These are phyloP conservation scores for Penicillium sp. DNA, from an alignment of 2,329 filamentous ascomycete species.

Conservation along the genomic window DNA sequence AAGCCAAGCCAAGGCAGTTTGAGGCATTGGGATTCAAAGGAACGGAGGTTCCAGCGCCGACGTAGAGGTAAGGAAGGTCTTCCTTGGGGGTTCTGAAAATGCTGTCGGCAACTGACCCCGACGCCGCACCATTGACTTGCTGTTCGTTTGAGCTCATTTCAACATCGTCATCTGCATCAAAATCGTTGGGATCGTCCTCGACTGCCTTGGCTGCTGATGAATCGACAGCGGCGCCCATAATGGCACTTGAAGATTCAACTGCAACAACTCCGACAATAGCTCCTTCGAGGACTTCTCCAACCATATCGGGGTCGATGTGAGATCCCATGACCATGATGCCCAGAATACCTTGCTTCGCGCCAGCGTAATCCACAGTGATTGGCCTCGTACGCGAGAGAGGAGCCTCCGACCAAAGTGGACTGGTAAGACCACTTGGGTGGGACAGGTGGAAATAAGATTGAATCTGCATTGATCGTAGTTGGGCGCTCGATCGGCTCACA, in stretches of 20 bases:
- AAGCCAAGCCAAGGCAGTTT: constrained; percentile 53
- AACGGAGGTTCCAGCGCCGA: constrained; percentile 43
- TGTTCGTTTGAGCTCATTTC: constrained; percentile 22
- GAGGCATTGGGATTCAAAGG: constrained; percentile 52
- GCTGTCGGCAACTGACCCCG: constrained; percentile 10
- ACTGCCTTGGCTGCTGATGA: background rate
- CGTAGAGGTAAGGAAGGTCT: constrained; percentile 55
- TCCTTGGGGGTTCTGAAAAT: constrained; percentile 47
- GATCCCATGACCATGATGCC: constrained; percentile 57
- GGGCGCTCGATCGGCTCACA: constrained; percentile 51
- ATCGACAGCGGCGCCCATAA: constrained; percentile 21
- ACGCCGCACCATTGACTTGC: background rate
- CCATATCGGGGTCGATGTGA: constrained; percentile 48
- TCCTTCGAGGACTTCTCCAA: constrained; percentile 57
- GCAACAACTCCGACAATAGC: constrained; percentile 57
- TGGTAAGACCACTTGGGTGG: constrained; percentile 28
- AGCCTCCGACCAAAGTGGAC: constrained; percentile 48
- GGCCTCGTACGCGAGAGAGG: constrained; percentile 51
- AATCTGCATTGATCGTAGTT: constrained; percentile 60
- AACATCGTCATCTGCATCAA: constrained; percentile 20
- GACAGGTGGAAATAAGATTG: constrained; percentile 62
- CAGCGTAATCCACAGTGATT: constrained; percentile 54
- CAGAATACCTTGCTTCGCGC: constrained; percentile 47
- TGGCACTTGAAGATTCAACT: constrained; percentile 44
- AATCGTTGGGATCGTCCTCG: constrained; percentile 7